A percentile compares a stretch with the other conserved stretches of the same genome.
Conservation (phyloP, 768 basidiomycete genomes). For the Kwoniella europaea region DNA sequence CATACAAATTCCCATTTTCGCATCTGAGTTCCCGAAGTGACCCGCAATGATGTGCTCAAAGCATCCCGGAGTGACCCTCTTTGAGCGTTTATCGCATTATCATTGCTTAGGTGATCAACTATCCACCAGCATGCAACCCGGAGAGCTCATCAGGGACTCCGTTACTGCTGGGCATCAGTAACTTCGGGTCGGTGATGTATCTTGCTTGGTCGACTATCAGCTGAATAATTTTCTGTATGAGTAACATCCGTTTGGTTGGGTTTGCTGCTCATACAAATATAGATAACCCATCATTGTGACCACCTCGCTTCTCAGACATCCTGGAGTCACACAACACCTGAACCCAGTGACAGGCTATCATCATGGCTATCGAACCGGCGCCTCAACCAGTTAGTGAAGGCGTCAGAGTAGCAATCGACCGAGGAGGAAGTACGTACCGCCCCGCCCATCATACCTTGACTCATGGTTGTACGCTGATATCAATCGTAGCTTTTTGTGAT, state of each 20-base stretch:
- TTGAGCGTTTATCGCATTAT: no score
- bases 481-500: constrained; percentile 35
- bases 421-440: constrained; percentile 64
- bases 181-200: neutral
- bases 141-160: no score
- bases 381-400: constrained; percentile 10
- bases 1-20: no score
- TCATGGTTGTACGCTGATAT: neutral
- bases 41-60: neutral
- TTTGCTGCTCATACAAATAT: neutral
- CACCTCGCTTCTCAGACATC: no score
- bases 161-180: no score
- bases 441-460: neutral
- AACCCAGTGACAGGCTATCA: neutral
- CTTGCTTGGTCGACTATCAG: neutral
- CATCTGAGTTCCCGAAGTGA: neutral
- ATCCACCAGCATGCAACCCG: no score
- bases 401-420: constrained; percentile 41
- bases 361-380: constrained; percentile 14
- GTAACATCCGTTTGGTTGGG: no score
- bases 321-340: no score
- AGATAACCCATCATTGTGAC: neutral
- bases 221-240: neutral
- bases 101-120: no score
- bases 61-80: neutral